These are phyloP conservation scores for Verticillium nonalfalfae DNA, from an alignment of 2,329 filamentous ascomycete species.

Conservation along the genomic window DNA sequence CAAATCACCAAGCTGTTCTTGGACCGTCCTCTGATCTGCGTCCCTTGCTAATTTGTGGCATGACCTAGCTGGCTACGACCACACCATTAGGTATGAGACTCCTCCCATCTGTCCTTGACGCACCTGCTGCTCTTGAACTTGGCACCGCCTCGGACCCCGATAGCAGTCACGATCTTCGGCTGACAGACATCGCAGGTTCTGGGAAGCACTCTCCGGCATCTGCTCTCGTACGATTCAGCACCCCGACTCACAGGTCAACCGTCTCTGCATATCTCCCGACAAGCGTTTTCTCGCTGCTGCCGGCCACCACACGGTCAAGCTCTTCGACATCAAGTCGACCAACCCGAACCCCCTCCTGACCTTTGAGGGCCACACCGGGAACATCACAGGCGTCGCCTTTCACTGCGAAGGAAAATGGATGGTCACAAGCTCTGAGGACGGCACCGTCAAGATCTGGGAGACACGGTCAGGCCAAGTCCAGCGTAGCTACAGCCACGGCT, in stretches of 20 bases:
- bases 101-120: neutral
- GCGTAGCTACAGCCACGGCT: slow-evolving; percentile 85
- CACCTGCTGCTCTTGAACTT: neutral
- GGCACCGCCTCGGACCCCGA: neutral
- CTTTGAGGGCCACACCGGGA: slow-evolving; percentile 93
- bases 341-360: slow-evolving; percentile 89
- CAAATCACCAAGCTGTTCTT: neutral
- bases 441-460: slow-evolving; percentile 96
- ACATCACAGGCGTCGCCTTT: slow-evolving; percentile 94
- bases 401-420: slow-evolving; percentile 99
- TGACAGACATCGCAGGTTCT: slow-evolving; percentile 59
- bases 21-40: neutral
- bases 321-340: slow-evolving; percentile 98
- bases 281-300: slow-evolving; percentile 91
- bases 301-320: slow-evolving; percentile 78
- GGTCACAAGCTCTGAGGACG: slow-evolving; percentile 95
- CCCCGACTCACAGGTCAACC: slow-evolving; percentile 96
- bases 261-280: slow-evolving; percentile 95
- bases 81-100: slow-evolving; percentile 51
- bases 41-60: neutral
- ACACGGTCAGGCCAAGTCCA: slow-evolving; percentile 81
- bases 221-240: slow-evolving; percentile 98
- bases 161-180: neutral
- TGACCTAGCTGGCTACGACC: slow-evolving; percentile 51
- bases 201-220: slow-evolving; percentile 96